These are phyloP conservation scores for Rhodotorula kratochvilovae DNA, from an alignment of 768 basidiomycete species.

Conservation along the genomic window DNA sequence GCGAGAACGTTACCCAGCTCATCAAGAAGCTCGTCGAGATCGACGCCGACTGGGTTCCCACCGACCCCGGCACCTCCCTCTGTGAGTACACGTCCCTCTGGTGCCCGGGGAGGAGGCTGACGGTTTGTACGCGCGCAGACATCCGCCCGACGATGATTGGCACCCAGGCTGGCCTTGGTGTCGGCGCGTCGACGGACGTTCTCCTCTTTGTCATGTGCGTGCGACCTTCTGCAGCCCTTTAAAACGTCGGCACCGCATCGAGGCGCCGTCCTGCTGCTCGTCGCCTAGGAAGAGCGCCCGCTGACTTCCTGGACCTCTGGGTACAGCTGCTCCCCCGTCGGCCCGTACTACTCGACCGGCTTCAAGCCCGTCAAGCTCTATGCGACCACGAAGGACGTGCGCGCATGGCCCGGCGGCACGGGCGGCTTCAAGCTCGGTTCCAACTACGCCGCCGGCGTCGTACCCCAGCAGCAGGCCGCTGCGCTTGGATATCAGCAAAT, in stretches of 20 bases:
- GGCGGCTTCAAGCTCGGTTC: conserved; percentile 60
- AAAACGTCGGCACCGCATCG: no score
- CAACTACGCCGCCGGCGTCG: conserved; percentile 52
- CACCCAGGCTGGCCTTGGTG: conserved; percentile 53
- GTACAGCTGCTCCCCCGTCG: conserved; percentile 55
- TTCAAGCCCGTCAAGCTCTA: conserved; percentile 56
- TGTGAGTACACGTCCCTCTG: conserved; percentile 45
- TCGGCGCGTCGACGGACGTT: conserved; percentile 71
- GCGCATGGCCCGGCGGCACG: conserved; percentile 63
- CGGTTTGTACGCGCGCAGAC: conserved; percentile 45
- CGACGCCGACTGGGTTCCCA: conserved; percentile 88
- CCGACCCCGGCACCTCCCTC: conserved; percentile 77
- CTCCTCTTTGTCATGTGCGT: conserved; percentile 71
- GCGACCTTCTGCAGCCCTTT: no score
- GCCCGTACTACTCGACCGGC: conserved; percentile 55
- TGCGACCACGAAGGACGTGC: conserved; percentile 73
- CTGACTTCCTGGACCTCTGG: no score
- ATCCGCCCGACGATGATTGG: conserved; percentile 73
- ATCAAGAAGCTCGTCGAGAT: conserved; percentile 79
- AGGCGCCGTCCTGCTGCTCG: no score
- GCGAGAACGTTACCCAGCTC: conserved; percentile 65
- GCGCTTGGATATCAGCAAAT: conserved; percentile 67
- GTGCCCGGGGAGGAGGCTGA: neutral
- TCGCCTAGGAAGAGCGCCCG: no score
- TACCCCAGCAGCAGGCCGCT: conserved; percentile 63